Evolutionary conservation across 805 yeast species (phyloP).

Genomic region (Lachancea quebecensis): DNA sequence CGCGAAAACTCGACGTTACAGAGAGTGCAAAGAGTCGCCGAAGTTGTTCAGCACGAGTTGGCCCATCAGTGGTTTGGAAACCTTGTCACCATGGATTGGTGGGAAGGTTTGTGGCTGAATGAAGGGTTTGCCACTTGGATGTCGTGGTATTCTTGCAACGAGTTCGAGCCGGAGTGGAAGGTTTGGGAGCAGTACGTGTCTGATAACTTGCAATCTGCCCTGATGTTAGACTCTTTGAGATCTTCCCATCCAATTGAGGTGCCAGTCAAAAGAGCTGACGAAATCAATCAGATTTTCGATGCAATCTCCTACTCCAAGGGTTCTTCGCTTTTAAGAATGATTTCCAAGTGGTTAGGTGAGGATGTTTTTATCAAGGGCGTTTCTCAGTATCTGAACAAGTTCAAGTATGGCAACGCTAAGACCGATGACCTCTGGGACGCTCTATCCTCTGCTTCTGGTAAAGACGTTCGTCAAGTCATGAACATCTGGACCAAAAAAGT

Average conservation of each 20-base stretch:
- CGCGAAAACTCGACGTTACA: constrained; percentile 59
- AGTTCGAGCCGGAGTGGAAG: constrained; percentile 76
- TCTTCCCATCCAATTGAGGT: constrained; percentile 84
- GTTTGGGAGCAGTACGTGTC: constrained; percentile 81
- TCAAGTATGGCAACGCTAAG: constrained; percentile 69
- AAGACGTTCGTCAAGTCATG: constrained; percentile 68
- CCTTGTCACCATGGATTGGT: constrained; percentile 87
- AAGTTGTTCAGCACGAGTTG: constrained; percentile 81
- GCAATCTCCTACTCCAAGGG: constrained; percentile 81
- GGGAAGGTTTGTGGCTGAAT: constrained; percentile 87
- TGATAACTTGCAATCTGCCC: constrained; percentile 68
- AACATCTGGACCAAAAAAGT: constrained; percentile 73
- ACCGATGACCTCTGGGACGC: constrained; percentile 76
- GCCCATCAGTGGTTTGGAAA: constrained; percentile 94
- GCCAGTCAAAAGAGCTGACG: constrained; percentile 70
- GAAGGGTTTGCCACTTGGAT: constrained; percentile 85
- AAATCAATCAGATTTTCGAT: constrained; percentile 78
- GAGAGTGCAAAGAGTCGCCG: constrained; percentile 69
- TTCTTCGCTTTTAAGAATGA: constrained; percentile 71
- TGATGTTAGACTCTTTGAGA: constrained; percentile 69
- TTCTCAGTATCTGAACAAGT: constrained; percentile 65
- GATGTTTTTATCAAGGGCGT: constrained; percentile 74
- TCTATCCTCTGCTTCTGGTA: constrained; percentile 59
- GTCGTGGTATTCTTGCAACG: constrained; percentile 79
- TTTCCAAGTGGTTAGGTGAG: constrained; percentile 72